These are phyloP conservation scores for Gloeostereum incarnatum DNA, from an alignment of 768 basidiomycete genomes.

Conservation along the genomic window DNA sequence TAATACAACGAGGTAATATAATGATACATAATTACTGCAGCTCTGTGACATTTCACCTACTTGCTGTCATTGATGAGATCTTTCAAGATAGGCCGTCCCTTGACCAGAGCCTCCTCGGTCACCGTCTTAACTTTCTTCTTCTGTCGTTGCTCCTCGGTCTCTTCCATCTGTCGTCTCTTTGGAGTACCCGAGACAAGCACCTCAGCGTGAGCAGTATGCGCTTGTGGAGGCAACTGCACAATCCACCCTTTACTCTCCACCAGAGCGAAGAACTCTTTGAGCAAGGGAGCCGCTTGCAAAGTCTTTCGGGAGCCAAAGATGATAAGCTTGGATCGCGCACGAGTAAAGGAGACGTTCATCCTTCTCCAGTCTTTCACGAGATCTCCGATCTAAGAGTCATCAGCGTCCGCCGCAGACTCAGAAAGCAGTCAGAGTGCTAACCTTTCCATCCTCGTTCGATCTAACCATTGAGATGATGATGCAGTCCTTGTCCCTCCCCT, in stretches of 20 bases:
- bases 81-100: conserved; percentile 47
- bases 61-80: conserved; percentile 43
- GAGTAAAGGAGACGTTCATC: conserved; percentile 95
- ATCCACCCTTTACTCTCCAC: conserved; percentile 74
- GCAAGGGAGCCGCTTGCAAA: conserved; percentile 46
- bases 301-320: conserved; percentile 86
- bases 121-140: conserved; percentile 1
- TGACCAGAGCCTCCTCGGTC: conserved; percentile 33
- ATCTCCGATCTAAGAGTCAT: conserved; percentile 64
- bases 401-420: background rate
- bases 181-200: conserved; percentile 14
- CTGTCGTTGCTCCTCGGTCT: conserved; percentile 1
- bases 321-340: conserved; percentile 83
- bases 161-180: conserved; percentile 1
- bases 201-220: conserved; percentile 40
- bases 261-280: conserved; percentile 68
- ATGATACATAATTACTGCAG: too few species aligned
- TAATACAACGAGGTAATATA: too few species aligned
- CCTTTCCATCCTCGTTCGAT: conserved; percentile 71
- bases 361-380: conserved; percentile 92
- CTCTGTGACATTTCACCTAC: conserved; percentile 8
- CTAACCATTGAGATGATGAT: conserved; percentile 90
- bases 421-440: conserved; percentile 25
- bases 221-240: conserved; percentile 40
- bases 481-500: conserved; percentile 94